Evolutionary conservation across 1,284 basidiomycete genomes (phyloP).

Genomic region (Ceratobasidium sp.): DNA sequence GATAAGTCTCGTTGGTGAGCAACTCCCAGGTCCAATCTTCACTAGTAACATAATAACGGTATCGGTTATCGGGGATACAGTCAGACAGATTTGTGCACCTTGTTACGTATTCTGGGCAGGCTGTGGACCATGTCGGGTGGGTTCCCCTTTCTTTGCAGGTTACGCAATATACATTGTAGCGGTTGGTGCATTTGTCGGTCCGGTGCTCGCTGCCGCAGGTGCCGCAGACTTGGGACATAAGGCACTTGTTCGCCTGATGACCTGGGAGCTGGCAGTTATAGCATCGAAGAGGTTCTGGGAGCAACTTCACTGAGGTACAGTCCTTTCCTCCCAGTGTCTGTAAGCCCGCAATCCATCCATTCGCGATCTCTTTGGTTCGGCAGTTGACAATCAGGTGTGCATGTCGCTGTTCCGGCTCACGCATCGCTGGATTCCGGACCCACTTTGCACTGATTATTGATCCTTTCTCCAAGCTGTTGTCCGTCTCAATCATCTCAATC

Average conservation of each 20-base stretch:
- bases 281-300: neutral
- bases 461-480: neutral
- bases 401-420: neutral
- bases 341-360: neutral
- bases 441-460: neutral
- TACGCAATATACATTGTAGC: neutral
- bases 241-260: slow-evolving; percentile 4
- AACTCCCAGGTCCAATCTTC: slow-evolving; percentile 1
- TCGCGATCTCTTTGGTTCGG: neutral
- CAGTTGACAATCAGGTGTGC: slow-evolving; percentile 26
- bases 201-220: slow-evolving; percentile 4
- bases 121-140: slow-evolving; percentile 2
- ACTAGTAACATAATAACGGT: slow-evolving; percentile 15
- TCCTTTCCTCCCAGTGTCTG: neutral
- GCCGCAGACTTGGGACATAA: neutral
- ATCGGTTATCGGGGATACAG: slow-evolving; percentile 7
- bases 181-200: slow-evolving; percentile 5
- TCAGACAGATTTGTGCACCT: neutral
- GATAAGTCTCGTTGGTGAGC: neutral
- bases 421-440: slow-evolving; percentile 7
- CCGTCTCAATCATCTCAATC: neutral
- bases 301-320: neutral
- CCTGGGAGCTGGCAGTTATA: slow-evolving; percentile 25
- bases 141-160: slow-evolving; percentile 13
- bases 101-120: slow-evolving; percentile 14